These are phyloP conservation scores for Talaromyces rugulosus DNA, from an alignment of 2,329 filamentous ascomycete genomes.

Conservation along the genomic window DNA sequence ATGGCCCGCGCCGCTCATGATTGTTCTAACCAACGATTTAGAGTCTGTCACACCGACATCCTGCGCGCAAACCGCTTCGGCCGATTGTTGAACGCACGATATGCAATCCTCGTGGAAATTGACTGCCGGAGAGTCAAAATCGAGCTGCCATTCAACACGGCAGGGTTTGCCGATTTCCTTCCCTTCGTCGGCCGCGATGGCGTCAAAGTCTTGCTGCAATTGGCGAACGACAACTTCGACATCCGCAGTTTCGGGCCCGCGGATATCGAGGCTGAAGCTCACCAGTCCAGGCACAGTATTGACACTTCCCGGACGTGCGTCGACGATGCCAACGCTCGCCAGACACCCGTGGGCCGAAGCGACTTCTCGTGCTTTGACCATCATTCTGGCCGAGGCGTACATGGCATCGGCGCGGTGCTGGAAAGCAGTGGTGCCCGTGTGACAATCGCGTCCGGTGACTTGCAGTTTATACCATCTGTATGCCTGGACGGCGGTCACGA, in stretches of 20 bases:
- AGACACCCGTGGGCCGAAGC: constrained; percentile 54
- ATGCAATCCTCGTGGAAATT: constrained; percentile 67
- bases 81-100: constrained; percentile 57
- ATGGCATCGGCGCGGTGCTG: constrained; percentile 63
- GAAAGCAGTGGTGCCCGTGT: constrained; percentile 72
- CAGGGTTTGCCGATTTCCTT: constrained; percentile 50
- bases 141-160: constrained; percentile 55
- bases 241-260: constrained; percentile 53
- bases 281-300: constrained; percentile 71
- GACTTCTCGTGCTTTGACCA: constrained; percentile 60
- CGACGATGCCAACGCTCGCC: constrained; percentile 67
- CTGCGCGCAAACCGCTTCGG: constrained; percentile 51
- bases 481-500: constrained; percentile 69
- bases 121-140: constrained; percentile 58
- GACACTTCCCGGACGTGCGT: constrained; percentile 57
- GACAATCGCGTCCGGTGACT: constrained; percentile 63
- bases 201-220: constrained; percentile 55
- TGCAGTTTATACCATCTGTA: constrained; percentile 70
- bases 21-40: constrained; percentile 45
- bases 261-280: constrained; percentile 63
- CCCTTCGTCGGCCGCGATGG: constrained; percentile 56
- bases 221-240: constrained; percentile 56
- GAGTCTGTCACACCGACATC: constrained; percentile 34
- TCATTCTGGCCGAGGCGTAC: constrained; percentile 63
- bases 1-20: constrained; percentile 63